These are phyloP conservation scores for Rhizoctonia solani DNA, from an alignment of 1,284 basidiomycete genomes.

Conservation along the genomic window DNA sequence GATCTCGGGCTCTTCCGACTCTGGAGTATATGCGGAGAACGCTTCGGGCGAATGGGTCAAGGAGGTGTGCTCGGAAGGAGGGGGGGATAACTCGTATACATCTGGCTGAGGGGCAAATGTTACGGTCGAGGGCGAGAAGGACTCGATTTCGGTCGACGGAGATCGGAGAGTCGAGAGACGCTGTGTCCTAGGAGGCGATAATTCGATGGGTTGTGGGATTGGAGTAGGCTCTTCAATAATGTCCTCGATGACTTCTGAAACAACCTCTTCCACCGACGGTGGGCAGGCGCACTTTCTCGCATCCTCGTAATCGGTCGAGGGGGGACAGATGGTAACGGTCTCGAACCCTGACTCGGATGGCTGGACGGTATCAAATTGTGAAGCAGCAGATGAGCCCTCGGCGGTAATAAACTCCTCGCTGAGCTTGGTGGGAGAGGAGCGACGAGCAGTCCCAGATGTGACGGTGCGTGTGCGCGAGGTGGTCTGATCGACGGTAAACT, in stretches of 20 bases:
- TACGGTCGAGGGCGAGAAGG: neutral
- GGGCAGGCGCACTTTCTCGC: constrained; percentile 31
- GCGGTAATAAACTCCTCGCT: constrained; percentile 34
- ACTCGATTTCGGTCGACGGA: neutral
- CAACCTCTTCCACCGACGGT: neutral
- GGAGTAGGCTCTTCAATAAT: neutral
- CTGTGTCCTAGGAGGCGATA: neutral
- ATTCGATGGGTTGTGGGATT: neutral
- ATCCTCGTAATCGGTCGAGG: constrained; percentile 35
- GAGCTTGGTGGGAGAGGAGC: constrained; percentile 12
- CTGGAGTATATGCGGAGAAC: neutral
- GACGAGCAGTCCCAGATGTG: constrained; percentile 15
- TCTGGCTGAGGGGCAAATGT: neutral
- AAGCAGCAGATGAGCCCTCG: constrained; percentile 10
- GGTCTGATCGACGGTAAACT: constrained; percentile 32
- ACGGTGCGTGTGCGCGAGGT: constrained; percentile 7
- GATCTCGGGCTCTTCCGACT: neutral
- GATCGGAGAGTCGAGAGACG: constrained; percentile 4
- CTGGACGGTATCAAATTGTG: constrained; percentile 13
- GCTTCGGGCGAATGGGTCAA: neutral
- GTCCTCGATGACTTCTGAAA: neutral
- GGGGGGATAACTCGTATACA: constrained; percentile 10
- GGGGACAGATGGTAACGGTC: constrained; percentile 33
- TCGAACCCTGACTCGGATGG: constrained; percentile 36
- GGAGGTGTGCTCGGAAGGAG: constrained; percentile 15